Percentiles rank a stretch among this genome's conserved stretches.
Conservation (phyloP, 768 basidiomycete species). For the Leccinum subgranulosum region DNA sequence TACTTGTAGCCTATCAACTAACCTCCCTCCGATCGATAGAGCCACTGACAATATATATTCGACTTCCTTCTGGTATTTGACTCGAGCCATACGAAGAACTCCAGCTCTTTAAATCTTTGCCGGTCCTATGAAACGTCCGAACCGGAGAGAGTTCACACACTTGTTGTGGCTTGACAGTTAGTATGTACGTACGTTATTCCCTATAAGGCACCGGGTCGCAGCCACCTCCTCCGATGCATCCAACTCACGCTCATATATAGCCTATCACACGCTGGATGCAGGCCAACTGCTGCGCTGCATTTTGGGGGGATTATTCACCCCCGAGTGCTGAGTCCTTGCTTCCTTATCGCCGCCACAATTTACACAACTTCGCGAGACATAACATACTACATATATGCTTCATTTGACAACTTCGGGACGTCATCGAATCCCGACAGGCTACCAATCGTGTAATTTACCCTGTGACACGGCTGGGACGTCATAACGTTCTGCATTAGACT, state of each 20-base stretch:
- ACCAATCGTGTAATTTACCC: neutral
- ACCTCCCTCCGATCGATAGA: neutral
- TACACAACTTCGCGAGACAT: neutral
- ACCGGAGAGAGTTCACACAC: neutral
- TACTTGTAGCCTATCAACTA: no score
- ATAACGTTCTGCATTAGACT: neutral
- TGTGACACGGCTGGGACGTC: neutral
- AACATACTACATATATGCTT: neutral
- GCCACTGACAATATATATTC: neutral
- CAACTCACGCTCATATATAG: neutral
- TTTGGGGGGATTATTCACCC: neutral
- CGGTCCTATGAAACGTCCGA: neutral
- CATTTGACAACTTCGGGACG: neutral
- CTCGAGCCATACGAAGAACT: neutral
- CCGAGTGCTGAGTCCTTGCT: neutral
- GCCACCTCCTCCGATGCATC: neutral
- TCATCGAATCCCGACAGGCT: neutral
- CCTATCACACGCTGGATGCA: neutral
- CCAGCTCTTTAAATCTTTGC: neutral
- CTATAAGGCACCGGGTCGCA: neutral
- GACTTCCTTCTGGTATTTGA: neutral
- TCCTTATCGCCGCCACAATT: neutral
- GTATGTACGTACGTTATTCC: neutral
- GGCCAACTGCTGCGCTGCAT: neutral
- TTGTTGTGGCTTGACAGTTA: neutral